Conservation (phyloP, 2,329 filamentous ascomycete species). For the Exophiala lecanii-corni region DNA sequence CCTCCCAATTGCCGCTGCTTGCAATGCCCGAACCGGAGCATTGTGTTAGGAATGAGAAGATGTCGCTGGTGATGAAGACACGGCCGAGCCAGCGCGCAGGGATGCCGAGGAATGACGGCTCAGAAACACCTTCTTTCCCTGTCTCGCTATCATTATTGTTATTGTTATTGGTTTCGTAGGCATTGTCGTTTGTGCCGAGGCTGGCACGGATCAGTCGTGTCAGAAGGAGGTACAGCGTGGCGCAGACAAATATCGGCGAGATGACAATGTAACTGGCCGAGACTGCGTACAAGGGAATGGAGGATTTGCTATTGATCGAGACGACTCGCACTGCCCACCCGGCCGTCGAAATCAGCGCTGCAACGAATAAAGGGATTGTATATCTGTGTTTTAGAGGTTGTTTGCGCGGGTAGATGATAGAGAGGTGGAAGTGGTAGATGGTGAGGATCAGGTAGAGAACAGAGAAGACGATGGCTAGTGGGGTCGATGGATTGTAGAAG, state of each 20-base stretch:
- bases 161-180: no score
- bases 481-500: conserved; percentile 43
- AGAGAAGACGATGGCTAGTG: conserved; percentile 41
- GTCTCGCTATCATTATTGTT: no score
- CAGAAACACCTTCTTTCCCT: conserved; percentile 13
- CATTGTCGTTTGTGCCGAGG: no score
- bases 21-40: conserved; percentile 43
- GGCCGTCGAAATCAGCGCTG: conserved; percentile 39
- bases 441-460: conserved; percentile 40
- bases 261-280: conserved; percentile 44
- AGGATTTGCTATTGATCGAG: conserved; percentile 33
- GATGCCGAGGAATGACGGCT: conserved; percentile 36
- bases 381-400: conserved; percentile 30
- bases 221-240: conserved; percentile 50
- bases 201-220: conserved; percentile 42
- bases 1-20: conserved; percentile 41
- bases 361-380: conserved; percentile 43
- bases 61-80: conserved; percentile 45
- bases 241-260: conserved; percentile 47
- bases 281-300: conserved; percentile 37
- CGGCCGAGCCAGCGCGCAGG: conserved; percentile 39
- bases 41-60: conserved; percentile 45
- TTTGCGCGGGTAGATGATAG: conserved; percentile 40
- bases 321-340: conserved; percentile 40
- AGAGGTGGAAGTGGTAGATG: conserved; percentile 38